These are phyloP conservation scores for Picochlorum sp. DNA, from an alignment of 139 green algal genomes.

Conservation along the genomic window DNA sequence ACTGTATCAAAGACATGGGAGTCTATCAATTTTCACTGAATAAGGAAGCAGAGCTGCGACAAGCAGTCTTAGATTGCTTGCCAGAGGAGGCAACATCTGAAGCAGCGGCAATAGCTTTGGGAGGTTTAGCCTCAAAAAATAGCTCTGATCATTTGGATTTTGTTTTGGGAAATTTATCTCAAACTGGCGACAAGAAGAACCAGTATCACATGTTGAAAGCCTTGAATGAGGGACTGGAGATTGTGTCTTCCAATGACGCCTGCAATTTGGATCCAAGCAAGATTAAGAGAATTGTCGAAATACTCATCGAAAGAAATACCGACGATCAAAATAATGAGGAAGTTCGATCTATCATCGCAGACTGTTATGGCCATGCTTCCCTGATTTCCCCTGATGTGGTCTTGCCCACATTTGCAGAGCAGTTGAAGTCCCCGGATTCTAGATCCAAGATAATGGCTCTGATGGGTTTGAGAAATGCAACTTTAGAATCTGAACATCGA, in stretches of 20 bases:
- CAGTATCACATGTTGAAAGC: constrained; percentile 66
- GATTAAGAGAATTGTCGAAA: neutral
- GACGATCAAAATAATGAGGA: constrained; percentile 62
- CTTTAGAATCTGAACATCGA: constrained; percentile 54
- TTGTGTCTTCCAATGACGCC: neutral
- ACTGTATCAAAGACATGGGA: neutral
- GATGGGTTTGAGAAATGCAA: constrained; percentile 54
- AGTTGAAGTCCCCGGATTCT: constrained; percentile 15
- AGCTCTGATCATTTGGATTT: constrained; percentile 65
- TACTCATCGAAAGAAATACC: neutral
- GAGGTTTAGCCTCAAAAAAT: constrained; percentile 71
- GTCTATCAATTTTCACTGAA: too few species aligned
- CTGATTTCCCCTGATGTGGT: constrained; percentile 50
- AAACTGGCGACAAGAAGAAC: constrained; percentile 20
- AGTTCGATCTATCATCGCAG: constrained; percentile 78
- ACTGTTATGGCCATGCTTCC: constrained; percentile 83
- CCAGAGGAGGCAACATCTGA: constrained; percentile 64
- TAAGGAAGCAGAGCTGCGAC: too few species aligned
- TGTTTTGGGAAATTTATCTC: constrained; percentile 53
- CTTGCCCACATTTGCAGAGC: constrained; percentile 35
- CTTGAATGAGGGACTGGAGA: constrained; percentile 39
- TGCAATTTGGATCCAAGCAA: neutral
- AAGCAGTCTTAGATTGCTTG: too few species aligned
- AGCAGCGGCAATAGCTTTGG: constrained; percentile 71
- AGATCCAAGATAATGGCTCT: constrained; percentile 41